A percentile compares a stretch with the other conserved stretches of the same genome.
phyloP scores from a whole-genome alignment of 1,284 basidiomycete genomes.

The Apiotrichum gracile region DNA sequence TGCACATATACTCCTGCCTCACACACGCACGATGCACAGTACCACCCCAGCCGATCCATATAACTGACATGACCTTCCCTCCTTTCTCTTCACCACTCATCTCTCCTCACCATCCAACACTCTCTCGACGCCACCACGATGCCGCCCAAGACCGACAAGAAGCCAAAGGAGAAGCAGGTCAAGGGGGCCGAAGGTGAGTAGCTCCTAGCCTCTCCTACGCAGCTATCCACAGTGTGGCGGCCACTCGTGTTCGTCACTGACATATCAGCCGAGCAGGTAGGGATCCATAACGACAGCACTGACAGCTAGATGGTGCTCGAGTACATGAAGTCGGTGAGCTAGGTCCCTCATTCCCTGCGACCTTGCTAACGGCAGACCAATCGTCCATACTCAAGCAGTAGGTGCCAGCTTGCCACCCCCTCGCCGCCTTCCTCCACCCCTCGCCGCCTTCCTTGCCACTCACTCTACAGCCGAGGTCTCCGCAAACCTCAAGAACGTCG shows the following conservation, averaged over 20 bases:
- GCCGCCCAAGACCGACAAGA: constrained; percentile 70
- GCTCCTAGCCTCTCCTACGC: no score
- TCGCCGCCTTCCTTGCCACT: not conserved
- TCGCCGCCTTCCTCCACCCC: not conserved
- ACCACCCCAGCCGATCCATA: no score
- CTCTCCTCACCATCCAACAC: not conserved
- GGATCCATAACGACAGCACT: not conserved
- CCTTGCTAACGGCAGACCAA: constrained; percentile 27
- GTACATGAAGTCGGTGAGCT: constrained; percentile 40
- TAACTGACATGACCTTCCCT: no score
- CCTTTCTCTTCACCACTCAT: not conserved
- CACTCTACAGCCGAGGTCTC: constrained; percentile 63
- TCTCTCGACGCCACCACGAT: constrained; percentile 16
- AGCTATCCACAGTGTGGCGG: no score
- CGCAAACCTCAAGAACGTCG: constrained; percentile 76
- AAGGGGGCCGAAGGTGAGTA: constrained; percentile 47
- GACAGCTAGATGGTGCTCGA: constrained; percentile 37
- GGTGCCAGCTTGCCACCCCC: constrained; percentile 6
- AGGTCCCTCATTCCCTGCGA: not conserved
- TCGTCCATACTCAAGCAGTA: constrained; percentile 39
- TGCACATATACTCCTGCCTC: no score
- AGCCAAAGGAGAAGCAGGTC: constrained; percentile 48
- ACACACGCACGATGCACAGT: no score
- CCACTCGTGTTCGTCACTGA: constrained; percentile 13
- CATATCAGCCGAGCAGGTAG: constrained; percentile 39